phyloP scores from a whole-genome alignment of 768 basidiomycete genomes.

The Amanita rubescens region DNA sequence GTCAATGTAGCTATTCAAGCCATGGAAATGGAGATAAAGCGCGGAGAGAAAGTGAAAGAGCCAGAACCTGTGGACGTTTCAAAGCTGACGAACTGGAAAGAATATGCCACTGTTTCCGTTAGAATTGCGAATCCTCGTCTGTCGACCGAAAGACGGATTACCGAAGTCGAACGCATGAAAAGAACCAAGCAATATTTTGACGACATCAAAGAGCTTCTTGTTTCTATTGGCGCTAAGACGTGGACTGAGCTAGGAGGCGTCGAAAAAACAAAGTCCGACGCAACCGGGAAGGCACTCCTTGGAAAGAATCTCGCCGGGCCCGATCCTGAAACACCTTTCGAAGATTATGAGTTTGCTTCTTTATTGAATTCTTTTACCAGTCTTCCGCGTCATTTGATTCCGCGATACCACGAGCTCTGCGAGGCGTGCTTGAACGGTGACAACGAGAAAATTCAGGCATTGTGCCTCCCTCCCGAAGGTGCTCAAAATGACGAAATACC shows the following conservation, averaged over 20 bases:
- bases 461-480: conserved; percentile 42
- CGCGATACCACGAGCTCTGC: conserved; percentile 1
- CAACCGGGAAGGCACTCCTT: too few relatives aligned
- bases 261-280: not conserved
- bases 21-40: not conserved
- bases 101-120: not conserved
- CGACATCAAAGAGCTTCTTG: not conserved
- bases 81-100: conserved; percentile 3
- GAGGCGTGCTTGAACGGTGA: conserved; percentile 4
- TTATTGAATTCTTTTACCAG: not conserved
- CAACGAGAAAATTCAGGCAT: conserved; percentile 36
- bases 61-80: not conserved
- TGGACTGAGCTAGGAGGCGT: not conserved
- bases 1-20: not conserved
- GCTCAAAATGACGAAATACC: conserved; percentile 19
- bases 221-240: conserved; percentile 2
- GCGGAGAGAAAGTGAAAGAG: not conserved
- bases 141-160: not conserved
- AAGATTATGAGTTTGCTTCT: not conserved
- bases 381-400: not conserved
- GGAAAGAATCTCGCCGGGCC: not conserved
- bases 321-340: not conserved
- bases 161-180: not conserved
- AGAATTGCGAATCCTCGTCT: not conserved
- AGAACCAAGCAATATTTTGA: not conserved